Percentiles rank a stretch among this genome's conserved stretches.
Evolutionary conservation across 768 basidiomycete species (phyloP).

Genomic region (Lenzites betulinus): DNA sequence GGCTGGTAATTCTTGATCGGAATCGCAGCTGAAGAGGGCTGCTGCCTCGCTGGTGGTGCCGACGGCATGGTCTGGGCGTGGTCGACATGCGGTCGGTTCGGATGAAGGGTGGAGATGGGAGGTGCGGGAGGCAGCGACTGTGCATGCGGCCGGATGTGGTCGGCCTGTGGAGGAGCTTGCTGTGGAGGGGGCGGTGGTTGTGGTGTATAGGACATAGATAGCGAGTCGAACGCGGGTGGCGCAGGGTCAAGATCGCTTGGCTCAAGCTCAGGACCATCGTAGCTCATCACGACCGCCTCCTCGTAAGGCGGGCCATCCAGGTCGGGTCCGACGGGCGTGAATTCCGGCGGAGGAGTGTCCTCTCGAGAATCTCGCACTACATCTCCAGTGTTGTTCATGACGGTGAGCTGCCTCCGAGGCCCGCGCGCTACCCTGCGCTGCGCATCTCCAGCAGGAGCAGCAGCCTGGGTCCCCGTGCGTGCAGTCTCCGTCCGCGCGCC

Average conservation of each 20-base stretch:
- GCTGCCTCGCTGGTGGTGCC: background rate
- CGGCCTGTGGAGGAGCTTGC: background rate
- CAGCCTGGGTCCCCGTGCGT: background rate
- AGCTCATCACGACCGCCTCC: slow-evolving; percentile 29
- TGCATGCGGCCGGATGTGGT: slow-evolving; percentile 2
- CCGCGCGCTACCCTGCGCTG: background rate
- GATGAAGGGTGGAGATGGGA: background rate
- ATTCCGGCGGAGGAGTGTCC: slow-evolving; percentile 42
- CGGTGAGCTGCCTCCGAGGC: slow-evolving; percentile 5
- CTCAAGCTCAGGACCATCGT: slow-evolving; percentile 15
- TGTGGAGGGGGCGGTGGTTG: background rate
- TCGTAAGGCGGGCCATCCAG: slow-evolving; percentile 42
- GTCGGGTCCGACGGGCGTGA: slow-evolving; percentile 38
- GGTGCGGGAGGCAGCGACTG: slow-evolving; percentile 4
- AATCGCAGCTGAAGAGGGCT: background rate
- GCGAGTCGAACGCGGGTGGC: slow-evolving; percentile 16
- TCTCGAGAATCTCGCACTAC: background rate
- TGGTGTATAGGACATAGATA: slow-evolving; percentile 10
- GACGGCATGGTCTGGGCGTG: background rate
- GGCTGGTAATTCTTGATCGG: background rate
- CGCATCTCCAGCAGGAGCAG: background rate
- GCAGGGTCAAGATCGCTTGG: slow-evolving; percentile 21
- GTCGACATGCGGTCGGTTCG: background rate
- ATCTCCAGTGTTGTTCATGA: slow-evolving; percentile 7
- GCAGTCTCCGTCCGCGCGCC: background rate